phyloP scores from a whole-genome alignment of 2,329 filamentous ascomycete species.

The Huntiella savannae region DNA sequence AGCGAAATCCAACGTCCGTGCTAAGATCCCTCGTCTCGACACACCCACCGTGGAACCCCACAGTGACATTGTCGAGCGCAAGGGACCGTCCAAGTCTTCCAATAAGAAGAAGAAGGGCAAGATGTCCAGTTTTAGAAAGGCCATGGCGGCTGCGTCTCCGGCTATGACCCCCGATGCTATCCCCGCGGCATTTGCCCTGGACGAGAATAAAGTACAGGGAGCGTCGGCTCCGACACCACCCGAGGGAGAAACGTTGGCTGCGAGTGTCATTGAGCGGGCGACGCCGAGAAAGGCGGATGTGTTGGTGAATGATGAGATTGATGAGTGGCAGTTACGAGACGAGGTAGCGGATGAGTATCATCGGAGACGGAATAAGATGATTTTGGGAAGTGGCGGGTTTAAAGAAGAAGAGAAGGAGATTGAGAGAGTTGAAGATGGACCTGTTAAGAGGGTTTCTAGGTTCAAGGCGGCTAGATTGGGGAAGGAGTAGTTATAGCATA shows the following conservation, averaged over 20 bases:
- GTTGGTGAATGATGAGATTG: constrained; percentile 16
- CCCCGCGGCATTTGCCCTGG: constrained; percentile 5
- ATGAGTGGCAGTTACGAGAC: constrained; percentile 48
- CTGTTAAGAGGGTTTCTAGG: constrained; percentile 46
- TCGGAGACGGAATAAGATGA: constrained; percentile 61
- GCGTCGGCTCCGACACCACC: constrained; percentile 21
- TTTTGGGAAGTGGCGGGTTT: constrained; percentile 70
- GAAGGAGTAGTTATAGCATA: constrained; percentile 22
- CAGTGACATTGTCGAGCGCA: constrained; percentile 33
- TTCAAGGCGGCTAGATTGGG: constrained; percentile 54
- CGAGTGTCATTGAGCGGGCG: constrained; percentile 37
- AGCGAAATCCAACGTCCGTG: constrained; percentile 2
- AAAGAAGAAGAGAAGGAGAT: constrained; percentile 50
- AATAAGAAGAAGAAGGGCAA: constrained; percentile 12
- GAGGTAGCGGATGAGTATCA: constrained; percentile 74
- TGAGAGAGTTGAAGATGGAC: constrained; percentile 48
- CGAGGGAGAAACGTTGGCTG: constrained; percentile 36
- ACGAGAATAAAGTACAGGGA: constrained; percentile 17
- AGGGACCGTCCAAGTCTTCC: constrained; percentile 10
- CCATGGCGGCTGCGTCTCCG: constrained; percentile 13
- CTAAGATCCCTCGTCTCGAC: constrained; percentile 11
- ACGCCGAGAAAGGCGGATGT: constrained; percentile 13
- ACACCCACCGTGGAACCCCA: constrained; percentile 26
- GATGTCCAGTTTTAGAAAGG: constrained; percentile 35
- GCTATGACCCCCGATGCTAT: constrained; percentile 10